Conservation (phyloP, 78 protist species). For the Mastigamoeba balamuthi region DNA sequence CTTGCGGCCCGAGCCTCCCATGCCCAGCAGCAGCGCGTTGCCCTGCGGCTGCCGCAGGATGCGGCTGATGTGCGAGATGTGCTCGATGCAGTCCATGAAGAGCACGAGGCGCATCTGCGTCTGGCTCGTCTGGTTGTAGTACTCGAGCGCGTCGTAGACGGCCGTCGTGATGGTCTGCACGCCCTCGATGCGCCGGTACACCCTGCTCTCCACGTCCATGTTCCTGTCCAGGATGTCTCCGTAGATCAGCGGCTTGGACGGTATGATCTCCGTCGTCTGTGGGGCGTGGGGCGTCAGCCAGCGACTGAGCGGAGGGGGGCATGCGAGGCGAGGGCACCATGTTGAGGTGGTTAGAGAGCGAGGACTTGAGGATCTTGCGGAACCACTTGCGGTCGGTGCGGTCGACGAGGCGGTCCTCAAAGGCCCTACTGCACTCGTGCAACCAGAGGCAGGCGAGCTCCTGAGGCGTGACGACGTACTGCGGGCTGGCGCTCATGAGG, state of each 20-base stretch:
- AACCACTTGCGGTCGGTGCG: constrained; percentile 63
- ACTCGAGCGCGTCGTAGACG: constrained; percentile 54
- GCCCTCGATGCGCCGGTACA: not conserved
- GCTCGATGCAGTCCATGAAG: constrained; percentile 72
- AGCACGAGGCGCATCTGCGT: constrained; percentile 65
- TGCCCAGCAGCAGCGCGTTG: constrained; percentile 86
- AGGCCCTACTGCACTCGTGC: constrained; percentile 83
- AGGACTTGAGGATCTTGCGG: not conserved
- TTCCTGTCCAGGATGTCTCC: constrained; percentile 41
- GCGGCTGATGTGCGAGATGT: constrained; percentile 68
- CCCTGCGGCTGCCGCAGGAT: constrained; percentile 73
- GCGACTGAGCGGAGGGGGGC: no score
- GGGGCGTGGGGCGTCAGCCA: not conserved
- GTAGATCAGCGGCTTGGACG: constrained; percentile 12
- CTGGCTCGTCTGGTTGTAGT: constrained; percentile 36
- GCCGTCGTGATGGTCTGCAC: constrained; percentile 1
- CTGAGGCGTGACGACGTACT: not conserved
- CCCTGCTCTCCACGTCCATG: not conserved
- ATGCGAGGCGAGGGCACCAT: no score
- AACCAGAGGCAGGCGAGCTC: constrained; percentile 52
- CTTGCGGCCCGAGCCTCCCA: constrained; percentile 88
- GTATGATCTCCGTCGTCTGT: not conserved
- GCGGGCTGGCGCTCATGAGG: constrained; percentile 13
- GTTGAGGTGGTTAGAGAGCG: no score
- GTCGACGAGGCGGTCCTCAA: constrained; percentile 77